These are phyloP conservation scores for Triticum aestivum DNA, from an alignment of 176 grass and related monocot species.

Conservation along the genomic window DNA sequence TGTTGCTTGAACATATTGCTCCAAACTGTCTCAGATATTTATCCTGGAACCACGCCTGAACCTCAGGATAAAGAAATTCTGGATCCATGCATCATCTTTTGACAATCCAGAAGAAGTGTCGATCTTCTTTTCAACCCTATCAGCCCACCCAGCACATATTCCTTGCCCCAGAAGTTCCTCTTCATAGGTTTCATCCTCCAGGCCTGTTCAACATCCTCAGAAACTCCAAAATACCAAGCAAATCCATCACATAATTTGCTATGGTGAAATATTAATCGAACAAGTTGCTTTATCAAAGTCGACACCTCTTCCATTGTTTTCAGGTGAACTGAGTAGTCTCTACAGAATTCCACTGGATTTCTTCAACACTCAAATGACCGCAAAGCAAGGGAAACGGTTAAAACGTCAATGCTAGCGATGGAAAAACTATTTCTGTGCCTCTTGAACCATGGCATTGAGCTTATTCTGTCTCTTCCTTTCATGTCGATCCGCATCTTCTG, in stretches of 20 bases:
- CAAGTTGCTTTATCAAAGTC: conserved; percentile 84
- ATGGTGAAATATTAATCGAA: conserved; percentile 74
- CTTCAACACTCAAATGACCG: conserved; percentile 68
- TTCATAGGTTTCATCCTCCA: conserved; percentile 45
- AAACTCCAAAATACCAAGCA: conserved; percentile 61
- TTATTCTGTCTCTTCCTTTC: conserved; percentile 60
- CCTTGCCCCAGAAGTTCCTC: conserved; percentile 74
- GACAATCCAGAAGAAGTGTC: conserved; percentile 28
- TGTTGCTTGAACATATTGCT: conserved; percentile 54
- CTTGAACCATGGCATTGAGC: conserved; percentile 55
- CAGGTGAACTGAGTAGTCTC: conserved; percentile 66
- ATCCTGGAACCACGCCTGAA: conserved; percentile 55
- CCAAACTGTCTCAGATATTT: conserved; percentile 49
- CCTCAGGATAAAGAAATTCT: conserved; percentile 54
- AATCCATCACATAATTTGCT: conserved; percentile 59
- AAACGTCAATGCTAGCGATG: conserved; percentile 78
- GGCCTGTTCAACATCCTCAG: conserved; percentile 61
- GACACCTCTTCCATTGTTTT: conserved; percentile 99
- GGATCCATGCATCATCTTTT: conserved; percentile 57
- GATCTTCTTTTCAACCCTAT: conserved; percentile 75
- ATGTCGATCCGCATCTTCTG: conserved; percentile 15
- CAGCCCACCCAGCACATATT: conserved; percentile 85
- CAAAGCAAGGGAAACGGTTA: conserved; percentile 72
- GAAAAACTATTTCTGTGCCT: conserved; percentile 44
- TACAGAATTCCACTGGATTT: conserved; percentile 68